Evolutionary conservation across 768 basidiomycete genomes (phyloP), one percentile per base, ranked within the genome.

Genomic region (Stropharia rugosoannulata): DNA sequence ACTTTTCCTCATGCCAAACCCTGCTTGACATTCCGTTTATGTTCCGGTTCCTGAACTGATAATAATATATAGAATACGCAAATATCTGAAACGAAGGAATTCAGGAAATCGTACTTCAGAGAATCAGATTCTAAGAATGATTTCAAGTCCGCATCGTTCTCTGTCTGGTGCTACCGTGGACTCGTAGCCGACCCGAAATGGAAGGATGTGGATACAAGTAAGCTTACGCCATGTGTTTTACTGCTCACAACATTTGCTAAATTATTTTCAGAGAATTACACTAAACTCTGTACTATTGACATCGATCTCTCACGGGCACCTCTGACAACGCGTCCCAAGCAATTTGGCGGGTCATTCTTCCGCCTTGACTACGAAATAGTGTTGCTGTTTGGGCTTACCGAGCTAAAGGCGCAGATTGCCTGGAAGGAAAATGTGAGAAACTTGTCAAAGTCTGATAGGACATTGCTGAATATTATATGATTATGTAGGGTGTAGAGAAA

Each of bases 341-440:
- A 46, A 18, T 16, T 32, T 11, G 59, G 64, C 19, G 18, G 57
- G 29, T 35, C 42, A 16, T 52, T 52, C 49, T 78, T 66, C 54
- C 54, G 64, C 35, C 59, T 77, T 35, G 60, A 70, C 3, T 78
- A 68, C 54, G 74, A 77, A n/a, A 66, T 84, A 5, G 68, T 83
- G 9, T 57, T 84, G 19, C 64, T 77, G 7, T 82, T 84, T 52
- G 83, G 83, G 4, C 59, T 79, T 44, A 83, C 81, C 2, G 83
- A 84, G 56, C 62, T 83, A 57, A 76, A 73, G 55, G 82, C 81
- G 0, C 77, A 80, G 46, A 73, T 84, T 46, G 68, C 72, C 22
- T 84, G 82, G 81, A 65, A 70, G 58, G 79, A 81, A 41, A 71
- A 75, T 49, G 80, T 68, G 19, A 74, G 75, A 55, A 16, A 22